phyloP scores from a whole-genome alignment of 306 rosid species.

The Albizia julibrissin region DNA sequence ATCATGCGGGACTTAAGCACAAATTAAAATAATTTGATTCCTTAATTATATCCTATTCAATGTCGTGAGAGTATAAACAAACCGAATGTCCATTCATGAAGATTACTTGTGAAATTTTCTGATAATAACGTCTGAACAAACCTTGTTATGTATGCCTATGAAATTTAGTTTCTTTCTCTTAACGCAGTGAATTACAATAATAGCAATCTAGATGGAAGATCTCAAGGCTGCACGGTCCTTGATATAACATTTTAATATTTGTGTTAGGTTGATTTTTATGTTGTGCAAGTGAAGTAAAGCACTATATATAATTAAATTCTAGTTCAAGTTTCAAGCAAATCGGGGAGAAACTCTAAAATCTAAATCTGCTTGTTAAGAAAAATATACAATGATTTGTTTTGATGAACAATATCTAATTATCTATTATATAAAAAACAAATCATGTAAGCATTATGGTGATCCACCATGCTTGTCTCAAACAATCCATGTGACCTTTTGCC shows the following conservation, averaged over 20 bases:
- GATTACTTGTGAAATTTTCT: neutral
- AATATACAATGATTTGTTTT: neutral
- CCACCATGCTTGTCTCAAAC: neutral
- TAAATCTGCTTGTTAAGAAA: neutral
- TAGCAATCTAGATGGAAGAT: neutral
- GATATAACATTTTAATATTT: neutral
- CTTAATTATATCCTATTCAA: neutral
- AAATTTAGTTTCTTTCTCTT: neutral
- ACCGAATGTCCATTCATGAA: neutral
- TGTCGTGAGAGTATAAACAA: neutral
- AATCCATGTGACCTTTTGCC: neutral
- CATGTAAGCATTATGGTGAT: too few relatives aligned
- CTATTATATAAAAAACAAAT: neutral
- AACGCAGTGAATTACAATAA: neutral
- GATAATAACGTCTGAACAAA: neutral
- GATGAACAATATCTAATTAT: neutral
- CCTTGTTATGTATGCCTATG: neutral
- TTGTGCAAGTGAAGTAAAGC: neutral
- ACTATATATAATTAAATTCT: neutral
- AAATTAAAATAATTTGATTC: neutral
- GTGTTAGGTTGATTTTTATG: neutral
- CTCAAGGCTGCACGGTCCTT: neutral
- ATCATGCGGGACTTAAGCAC: neutral
- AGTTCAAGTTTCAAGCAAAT: neutral
- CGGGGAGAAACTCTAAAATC: neutral